These are phyloP conservation scores for Gossypioides kirkii DNA, from an alignment of 345 rosid genomes.

Conservation along the genomic window DNA sequence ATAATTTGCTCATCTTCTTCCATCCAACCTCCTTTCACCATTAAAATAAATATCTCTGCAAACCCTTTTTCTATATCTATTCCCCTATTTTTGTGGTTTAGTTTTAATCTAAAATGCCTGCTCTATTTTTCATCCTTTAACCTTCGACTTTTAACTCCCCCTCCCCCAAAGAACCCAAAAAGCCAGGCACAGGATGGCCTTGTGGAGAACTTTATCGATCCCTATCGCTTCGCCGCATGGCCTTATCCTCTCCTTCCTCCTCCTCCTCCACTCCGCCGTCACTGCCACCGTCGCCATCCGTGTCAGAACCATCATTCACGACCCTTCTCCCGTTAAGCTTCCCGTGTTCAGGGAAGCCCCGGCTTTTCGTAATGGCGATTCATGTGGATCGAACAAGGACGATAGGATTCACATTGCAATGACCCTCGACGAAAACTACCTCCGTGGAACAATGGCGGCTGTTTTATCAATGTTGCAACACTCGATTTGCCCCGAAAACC, in stretches of 20 bases:
- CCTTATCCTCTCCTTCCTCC: slow-evolving; percentile 59
- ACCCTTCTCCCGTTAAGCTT: slow-evolving; percentile 29
- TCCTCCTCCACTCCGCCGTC: slow-evolving; percentile 26
- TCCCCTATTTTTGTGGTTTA: not conserved
- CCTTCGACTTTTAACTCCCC: not conserved
- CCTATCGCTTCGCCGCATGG: slow-evolving; percentile 30
- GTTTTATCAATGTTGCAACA: slow-evolving; percentile 54
- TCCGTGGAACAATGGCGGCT: slow-evolving; percentile 72
- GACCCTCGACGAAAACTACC: slow-evolving; percentile 66
- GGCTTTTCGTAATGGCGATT: slow-evolving; percentile 44
- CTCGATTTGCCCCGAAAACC: slow-evolving; percentile 52
- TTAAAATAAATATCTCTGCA: not conserved
- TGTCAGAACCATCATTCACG: slow-evolving; percentile 27
- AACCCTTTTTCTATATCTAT: not conserved
- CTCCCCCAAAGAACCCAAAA: not conserved
- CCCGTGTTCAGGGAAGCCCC: slow-evolving; percentile 53
- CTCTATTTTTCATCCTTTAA: not conserved
- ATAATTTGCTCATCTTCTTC: not conserved
- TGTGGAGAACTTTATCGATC: slow-evolving; percentile 33
- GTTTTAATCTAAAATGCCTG: not conserved
- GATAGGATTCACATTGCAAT: slow-evolving; percentile 48
- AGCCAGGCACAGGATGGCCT: slow-evolving; percentile 54
- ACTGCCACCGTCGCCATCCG: slow-evolving; percentile 25
- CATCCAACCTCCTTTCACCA: not conserved
- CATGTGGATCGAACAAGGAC: slow-evolving; percentile 27